Evolutionary conservation across 345 rosid genomes (phyloP).

Genomic region (Moricandia arvensis): DNA sequence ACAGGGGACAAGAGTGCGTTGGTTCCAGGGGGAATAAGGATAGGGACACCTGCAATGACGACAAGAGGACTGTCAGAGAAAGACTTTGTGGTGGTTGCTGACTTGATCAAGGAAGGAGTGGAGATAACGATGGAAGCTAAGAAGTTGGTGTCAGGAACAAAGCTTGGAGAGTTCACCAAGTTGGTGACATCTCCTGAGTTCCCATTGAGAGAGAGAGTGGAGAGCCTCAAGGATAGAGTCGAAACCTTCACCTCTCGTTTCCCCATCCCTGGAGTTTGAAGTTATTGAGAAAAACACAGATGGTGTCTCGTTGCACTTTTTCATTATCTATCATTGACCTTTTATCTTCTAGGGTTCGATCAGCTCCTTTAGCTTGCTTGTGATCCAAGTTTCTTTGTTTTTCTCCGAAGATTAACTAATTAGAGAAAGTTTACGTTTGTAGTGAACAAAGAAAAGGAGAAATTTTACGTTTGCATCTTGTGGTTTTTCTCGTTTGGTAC

Average conservation of each 20-base stretch:
- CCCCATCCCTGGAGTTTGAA: constrained; percentile 70
- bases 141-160: constrained; percentile 51
- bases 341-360: background rate
- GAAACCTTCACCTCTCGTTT: constrained; percentile 72
- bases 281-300: constrained; percentile 11
- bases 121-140: constrained; percentile 70
- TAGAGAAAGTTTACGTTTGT: no score
- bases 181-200: constrained; percentile 58
- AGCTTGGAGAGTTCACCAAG: constrained; percentile 82
- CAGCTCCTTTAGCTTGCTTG: background rate
- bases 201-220: constrained; percentile 50
- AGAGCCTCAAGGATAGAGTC: constrained; percentile 55
- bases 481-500: background rate
- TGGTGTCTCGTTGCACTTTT: constrained; percentile 1
- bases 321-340: background rate
- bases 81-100: constrained; percentile 68
- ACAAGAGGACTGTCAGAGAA: constrained; percentile 77
- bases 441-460: no score
- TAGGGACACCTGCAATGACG: constrained; percentile 94
- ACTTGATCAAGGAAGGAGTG: constrained; percentile 82
- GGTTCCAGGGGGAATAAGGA: constrained; percentile 91
- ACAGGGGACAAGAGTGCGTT: constrained; percentile 87
- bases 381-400: background rate
- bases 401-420: background rate
- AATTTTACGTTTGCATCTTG: background rate